A percentile compares a stretch with the other conserved stretches of the same genome.
Conservation (phyloP, 768 basidiomycete genomes). For the Tulasnella sp. region DNA sequence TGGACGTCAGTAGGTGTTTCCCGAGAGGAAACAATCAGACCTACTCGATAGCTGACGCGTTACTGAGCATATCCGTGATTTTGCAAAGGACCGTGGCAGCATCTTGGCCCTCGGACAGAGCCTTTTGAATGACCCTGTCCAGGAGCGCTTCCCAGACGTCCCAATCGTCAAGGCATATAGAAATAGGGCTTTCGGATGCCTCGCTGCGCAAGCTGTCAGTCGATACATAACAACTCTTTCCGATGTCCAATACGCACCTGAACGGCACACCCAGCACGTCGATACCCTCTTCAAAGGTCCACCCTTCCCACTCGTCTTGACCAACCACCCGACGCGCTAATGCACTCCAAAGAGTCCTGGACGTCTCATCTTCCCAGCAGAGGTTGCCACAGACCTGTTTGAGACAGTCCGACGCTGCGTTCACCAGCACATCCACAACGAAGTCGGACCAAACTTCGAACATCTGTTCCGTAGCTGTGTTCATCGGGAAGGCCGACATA, state of each 20-base stretch:
- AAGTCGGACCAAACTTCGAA: slow-evolving; percentile 10
- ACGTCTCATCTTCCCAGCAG: slow-evolving; percentile 1
- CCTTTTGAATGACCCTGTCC: not conserved
- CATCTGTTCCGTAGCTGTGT: not conserved
- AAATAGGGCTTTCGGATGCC: not conserved
- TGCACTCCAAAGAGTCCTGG: not conserved
- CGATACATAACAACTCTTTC: not conserved
- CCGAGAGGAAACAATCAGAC: not conserved
- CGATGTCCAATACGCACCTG: not conserved
- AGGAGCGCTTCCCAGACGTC: slow-evolving; percentile 4
- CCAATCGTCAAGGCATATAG: slow-evolving; percentile 1
- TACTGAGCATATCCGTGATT: not conserved
- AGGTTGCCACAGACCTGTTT: not conserved
- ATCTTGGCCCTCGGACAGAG: not conserved
- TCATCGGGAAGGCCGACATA: not conserved
- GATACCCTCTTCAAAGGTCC: not conserved
- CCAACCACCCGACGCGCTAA: not conserved
- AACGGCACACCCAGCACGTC: slow-evolving; percentile 5
- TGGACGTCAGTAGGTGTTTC: not conserved
- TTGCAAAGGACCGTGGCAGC: not conserved
- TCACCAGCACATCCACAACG: slow-evolving; percentile 11
- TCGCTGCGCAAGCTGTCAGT: not conserved
- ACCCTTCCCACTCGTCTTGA: not conserved
- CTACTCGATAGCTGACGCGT: slow-evolving; percentile 1
- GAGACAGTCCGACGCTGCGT: not conserved